Evolutionary conservation across 2,329 filamentous ascomycete species (phyloP), one percentile per base, ranked within the genome.

Genomic region (Alternaria brassicicola): DNA sequence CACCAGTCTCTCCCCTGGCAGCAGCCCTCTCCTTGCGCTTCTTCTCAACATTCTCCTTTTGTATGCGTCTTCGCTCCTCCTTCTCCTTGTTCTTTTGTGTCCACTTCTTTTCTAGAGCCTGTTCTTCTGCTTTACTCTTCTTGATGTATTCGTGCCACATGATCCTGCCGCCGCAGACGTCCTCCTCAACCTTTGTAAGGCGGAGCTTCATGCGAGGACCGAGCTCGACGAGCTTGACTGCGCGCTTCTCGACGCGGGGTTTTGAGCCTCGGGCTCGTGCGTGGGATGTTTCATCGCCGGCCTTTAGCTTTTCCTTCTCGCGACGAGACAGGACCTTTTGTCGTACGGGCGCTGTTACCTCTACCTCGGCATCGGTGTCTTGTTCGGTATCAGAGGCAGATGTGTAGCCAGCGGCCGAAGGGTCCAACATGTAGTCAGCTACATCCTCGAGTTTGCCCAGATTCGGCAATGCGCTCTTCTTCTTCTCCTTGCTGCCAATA

Each of bases 121-220:
- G 86, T 55, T 92, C 81, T 76, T 99, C 93, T 17, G 86, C 85
- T 67, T 87, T 87, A 6, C 87, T 88, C 84, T 99, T 99, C 74
- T 89, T 86, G 52, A 98, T 88, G 74, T 92, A 96, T 75, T 97
- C 93, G 77, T 99, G 95, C 95, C 95, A 99, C 90, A 99, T 91
- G 55, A 97, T 86, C 76, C 92, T 95, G 48, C 95, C 95, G 25
- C 86, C 85, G 70, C 93, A 97, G 6, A 98, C 79, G 1, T 94
- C 95, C 69, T 99, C 95, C 74, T 99, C 95, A 4, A 99, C 93
- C 81, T 99, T 99, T 54, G 92, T 93, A 79, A 99, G 82, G 30
- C 94, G 88, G 38, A 99, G 81, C 60, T 87, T 89, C 90, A 99
- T 89, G 52, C 95, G 87, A 1, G 95, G 95, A 0, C 95, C 95